Evolutionary conservation across 1,139 yeast species (phyloP), one percentile per base, ranked within the genome.

Genomic region (Saccharomycopsis hybrid): DNA sequence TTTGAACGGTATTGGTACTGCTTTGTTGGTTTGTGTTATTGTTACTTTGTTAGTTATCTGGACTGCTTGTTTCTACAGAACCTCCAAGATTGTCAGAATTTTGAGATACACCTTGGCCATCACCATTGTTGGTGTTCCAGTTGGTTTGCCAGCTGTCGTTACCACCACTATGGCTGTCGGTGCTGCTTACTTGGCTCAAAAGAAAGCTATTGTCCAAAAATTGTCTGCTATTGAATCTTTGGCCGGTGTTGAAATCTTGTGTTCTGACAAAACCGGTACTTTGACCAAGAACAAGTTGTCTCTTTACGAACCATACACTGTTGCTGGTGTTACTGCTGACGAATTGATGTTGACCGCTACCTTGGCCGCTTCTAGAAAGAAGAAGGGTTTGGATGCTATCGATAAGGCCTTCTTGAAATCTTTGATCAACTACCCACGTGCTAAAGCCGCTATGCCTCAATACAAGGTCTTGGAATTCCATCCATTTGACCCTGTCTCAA

Each of bases 161-260:
- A 90, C 97, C 78, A 90, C 97, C 66, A 90, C 97, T 71, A 88
- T 90, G 95, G 97, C 97, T 73, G 97, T 90, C 72, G 97, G 97
- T 82, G 97, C 97, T 70, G 97, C 97, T 69, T 89, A 89, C 87
- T 80, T 90, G 68, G 97, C 97, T 66, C 89, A 89, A 82, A 89
- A 89, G 76, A 89, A 89, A 77, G 97, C 97, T 64, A 90, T 90
- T 79, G 97, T 90, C 63, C 97, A 90, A 77, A 90, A 90, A 74
- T 81, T 90, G 68, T 87, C 96, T 72, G 97, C 97, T 61, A 90
- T 90, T 74, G 97, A 90, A 78, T 89, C 97, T 58, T 80, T 90
- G 65, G 98, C 97, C 62, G 97, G 97, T 85, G 97, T 90, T 67
- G 97, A 90, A 76, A 89, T 90, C 72, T 83, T 90, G 71, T 90